phyloP scores from a whole-genome alignment of 805 yeast genomes.

The Candida andamanensis region DNA sequence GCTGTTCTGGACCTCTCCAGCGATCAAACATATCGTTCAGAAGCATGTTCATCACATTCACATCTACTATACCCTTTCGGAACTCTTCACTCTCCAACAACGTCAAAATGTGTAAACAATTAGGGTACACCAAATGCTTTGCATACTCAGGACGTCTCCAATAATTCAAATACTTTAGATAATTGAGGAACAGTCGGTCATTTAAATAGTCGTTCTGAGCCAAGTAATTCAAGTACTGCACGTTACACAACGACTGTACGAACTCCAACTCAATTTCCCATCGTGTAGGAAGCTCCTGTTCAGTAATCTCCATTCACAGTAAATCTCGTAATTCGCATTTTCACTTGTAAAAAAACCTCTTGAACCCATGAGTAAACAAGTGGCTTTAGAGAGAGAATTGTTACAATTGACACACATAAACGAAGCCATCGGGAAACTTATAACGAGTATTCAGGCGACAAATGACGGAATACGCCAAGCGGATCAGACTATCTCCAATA shows the following conservation, averaged over 20 bases:
- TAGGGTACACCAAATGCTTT: slow-evolving; percentile 74
- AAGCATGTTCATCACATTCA: slow-evolving; percentile 51
- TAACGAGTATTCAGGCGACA: slow-evolving; percentile 23
- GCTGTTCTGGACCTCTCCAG: slow-evolving; percentile 41
- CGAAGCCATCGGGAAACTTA: slow-evolving; percentile 23
- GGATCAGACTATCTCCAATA: slow-evolving; percentile 41
- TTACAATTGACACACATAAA: slow-evolving; percentile 29
- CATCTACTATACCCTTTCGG: slow-evolving; percentile 49
- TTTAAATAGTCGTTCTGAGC: slow-evolving; percentile 80
- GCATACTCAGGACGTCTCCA: slow-evolving; percentile 76
- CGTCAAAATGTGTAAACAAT: slow-evolving; percentile 76
- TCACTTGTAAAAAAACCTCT: background rate
- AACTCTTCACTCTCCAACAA: slow-evolving; percentile 51
- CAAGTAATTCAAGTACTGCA: slow-evolving; percentile 78
- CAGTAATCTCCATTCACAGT: slow-evolving; percentile 6
- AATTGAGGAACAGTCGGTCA: slow-evolving; percentile 66
- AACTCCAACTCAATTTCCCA: slow-evolving; percentile 93
- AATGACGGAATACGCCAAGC: slow-evolving; percentile 24
- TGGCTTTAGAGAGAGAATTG: slow-evolving; percentile 23
- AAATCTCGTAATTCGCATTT: background rate
- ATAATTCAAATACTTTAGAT: slow-evolving; percentile 76
- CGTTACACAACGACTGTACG: slow-evolving; percentile 86
- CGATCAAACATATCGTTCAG: slow-evolving; percentile 75
- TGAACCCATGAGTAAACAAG: slow-evolving; percentile 10
- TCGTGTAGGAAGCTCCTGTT: slow-evolving; percentile 53